phyloP scores from a whole-genome alignment of 495 filamentous ascomycete genomes.

The Annulohypoxylon stygium region DNA sequence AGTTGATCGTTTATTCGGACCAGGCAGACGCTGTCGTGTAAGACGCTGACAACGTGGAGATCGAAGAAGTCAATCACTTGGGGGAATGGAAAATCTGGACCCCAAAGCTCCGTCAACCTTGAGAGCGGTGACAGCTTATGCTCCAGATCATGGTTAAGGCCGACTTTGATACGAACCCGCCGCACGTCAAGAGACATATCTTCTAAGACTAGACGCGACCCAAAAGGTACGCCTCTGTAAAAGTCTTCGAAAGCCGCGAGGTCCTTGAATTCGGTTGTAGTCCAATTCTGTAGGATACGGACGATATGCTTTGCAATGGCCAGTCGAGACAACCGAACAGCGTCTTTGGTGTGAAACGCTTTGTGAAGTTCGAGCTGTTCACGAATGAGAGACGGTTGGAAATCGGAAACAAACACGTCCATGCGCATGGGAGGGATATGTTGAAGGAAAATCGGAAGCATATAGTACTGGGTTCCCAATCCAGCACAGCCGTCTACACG shows the following conservation, averaged over 20 bases:
- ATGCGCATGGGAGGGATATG: constrained; percentile 60
- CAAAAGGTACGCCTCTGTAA: constrained; percentile 58
- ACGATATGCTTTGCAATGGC: constrained; percentile 59
- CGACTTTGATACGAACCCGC: constrained; percentile 55
- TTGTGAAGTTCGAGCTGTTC: constrained; percentile 58
- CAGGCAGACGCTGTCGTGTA: constrained; percentile 63
- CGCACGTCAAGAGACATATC: constrained; percentile 55
- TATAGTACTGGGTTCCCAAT: constrained; percentile 64
- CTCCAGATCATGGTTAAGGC: constrained; percentile 59
- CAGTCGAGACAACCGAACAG: constrained; percentile 54
- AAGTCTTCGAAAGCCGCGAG: constrained; percentile 48
- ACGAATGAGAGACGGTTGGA: constrained; percentile 54
- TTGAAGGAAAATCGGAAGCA: constrained; percentile 57
- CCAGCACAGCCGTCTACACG: constrained; percentile 64
- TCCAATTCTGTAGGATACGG: constrained; percentile 61
- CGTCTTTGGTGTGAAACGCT: constrained; percentile 64
- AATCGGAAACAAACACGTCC: constrained; percentile 63
- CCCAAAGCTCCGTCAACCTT: constrained; percentile 50
- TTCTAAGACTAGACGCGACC: constrained; percentile 62
- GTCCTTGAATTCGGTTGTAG: constrained; percentile 40
- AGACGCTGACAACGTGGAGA: constrained; percentile 56
- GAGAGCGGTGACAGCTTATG: constrained; percentile 53
- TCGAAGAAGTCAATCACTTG: constrained; percentile 55
- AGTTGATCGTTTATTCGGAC: constrained; percentile 54
- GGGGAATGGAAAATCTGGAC: constrained; percentile 48